A percentile compares a stretch with the other conserved stretches of the same genome.
phyloP scores from a whole-genome alignment of 805 yeast genomes.

The Teunomyces barrocoloradensis region DNA sequence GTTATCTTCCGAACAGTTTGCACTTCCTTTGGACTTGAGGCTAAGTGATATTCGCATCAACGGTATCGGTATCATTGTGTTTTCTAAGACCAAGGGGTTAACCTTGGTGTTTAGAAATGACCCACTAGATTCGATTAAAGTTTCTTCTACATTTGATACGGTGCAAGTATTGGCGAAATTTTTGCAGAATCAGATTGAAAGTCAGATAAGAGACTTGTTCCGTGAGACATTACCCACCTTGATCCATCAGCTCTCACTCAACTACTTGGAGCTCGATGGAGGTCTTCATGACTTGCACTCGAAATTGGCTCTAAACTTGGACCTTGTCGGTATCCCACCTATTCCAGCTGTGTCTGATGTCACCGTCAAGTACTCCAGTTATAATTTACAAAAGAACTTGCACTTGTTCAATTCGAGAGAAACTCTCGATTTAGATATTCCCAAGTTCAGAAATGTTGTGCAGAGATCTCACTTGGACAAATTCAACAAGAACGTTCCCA shows the following conservation, averaged over 20 bases:
- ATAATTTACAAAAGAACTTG: constrained; percentile 38
- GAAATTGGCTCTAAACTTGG: constrained; percentile 6
- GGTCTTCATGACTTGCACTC: constrained; percentile 17
- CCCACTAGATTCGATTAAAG: constrained; percentile 79
- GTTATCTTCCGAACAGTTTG: constrained; percentile 63
- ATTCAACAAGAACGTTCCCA: constrained; percentile 39
- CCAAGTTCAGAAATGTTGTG: constrained; percentile 54
- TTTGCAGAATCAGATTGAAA: constrained; percentile 78
- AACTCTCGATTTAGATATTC: constrained; percentile 69
- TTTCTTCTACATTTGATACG: constrained; percentile 82
- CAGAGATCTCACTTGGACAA: constrained; percentile 53
- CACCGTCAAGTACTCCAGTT: constrained; percentile 50
- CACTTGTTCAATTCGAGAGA: constrained; percentile 68
- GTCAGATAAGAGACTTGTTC: constrained; percentile 74
- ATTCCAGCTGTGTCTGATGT: constrained; percentile 5
- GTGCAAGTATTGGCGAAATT: constrained; percentile 82
- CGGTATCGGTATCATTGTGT: constrained; percentile 84
- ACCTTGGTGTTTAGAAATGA: constrained; percentile 87
- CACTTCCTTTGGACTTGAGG: constrained; percentile 75
- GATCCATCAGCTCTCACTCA: constrained; percentile 70
- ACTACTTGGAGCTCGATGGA: constrained; percentile 35
- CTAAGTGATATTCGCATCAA: constrained; percentile 68
- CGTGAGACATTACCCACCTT: constrained; percentile 82
- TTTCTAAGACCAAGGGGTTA: constrained; percentile 75
- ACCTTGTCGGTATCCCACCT: not conserved